Percentiles rank a stretch among this genome's conserved stretches.
Conservation (phyloP, 108 stramenopile genomes). For the Nitzschia palea region DNA sequence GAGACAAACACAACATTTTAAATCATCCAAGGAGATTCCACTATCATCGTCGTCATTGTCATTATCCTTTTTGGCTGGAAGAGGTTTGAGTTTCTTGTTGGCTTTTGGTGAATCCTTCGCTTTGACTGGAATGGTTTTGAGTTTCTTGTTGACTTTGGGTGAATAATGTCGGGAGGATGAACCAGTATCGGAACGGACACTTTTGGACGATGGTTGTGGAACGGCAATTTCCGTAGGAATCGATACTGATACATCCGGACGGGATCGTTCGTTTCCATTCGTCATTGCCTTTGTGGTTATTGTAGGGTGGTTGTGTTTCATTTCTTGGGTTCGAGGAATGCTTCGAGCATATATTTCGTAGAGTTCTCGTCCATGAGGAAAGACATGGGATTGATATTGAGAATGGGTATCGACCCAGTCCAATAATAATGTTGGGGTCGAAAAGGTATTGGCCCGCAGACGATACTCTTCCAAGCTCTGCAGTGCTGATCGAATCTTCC, state of each 20-base stretch:
- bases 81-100: background rate
- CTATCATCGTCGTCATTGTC: slow-evolving; percentile 43
- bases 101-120: background rate
- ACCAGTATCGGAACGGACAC: too few species aligned
- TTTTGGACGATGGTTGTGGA: slow-evolving; percentile 1
- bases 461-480: slow-evolving; percentile 41
- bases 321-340: slow-evolving; percentile 33
- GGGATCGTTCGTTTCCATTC: too few species aligned
- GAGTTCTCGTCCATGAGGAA: slow-evolving; percentile 27
- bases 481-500: slow-evolving; percentile 50
- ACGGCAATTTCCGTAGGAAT: slow-evolving; percentile 23
- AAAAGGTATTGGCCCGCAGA: background rate
- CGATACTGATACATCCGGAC: too few species aligned
- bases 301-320: too few species aligned
- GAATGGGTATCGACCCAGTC: slow-evolving; percentile 30
- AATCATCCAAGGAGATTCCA: slow-evolving; percentile 69
- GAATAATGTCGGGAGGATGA: too few species aligned
- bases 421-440: background rate
- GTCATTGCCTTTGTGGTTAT: too few species aligned
- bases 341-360: slow-evolving; percentile 24
- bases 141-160: background rate
- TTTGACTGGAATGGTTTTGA: background rate
- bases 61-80: background rate
- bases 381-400: slow-evolving; percentile 23
- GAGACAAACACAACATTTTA: slow-evolving; percentile 72